Evolutionary conservation across 1,284 basidiomycete genomes (phyloP).

Genomic region (Trametes polyzona): DNA sequence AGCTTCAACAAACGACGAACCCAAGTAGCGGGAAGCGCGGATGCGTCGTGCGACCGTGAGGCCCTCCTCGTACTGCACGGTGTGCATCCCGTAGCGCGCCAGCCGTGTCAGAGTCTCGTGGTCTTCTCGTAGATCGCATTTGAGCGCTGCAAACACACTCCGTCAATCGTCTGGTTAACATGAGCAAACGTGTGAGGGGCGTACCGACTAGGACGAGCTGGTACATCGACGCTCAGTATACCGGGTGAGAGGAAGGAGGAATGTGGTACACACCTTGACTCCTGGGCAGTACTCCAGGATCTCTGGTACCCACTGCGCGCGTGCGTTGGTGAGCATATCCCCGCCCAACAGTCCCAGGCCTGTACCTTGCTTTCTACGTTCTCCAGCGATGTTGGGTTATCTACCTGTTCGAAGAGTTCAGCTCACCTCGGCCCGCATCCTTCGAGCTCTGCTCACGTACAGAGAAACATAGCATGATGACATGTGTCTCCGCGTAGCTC

Average conservation of each 20-base stretch:
- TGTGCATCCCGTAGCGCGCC: conserved; percentile 64
- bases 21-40: conserved; percentile 90
- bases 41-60: conserved; percentile 87
- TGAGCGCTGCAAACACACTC: conserved; percentile 66
- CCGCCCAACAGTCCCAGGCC: not conserved
- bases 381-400: conserved; percentile 89
- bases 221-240: not conserved
- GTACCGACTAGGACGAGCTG: conserved; percentile 85
- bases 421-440: not conserved
- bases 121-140: conserved; percentile 93
- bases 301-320: conserved; percentile 82
- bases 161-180: not conserved
- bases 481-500: conserved; percentile 94
- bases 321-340: not conserved
- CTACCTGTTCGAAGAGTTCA: conserved; percentile 64
- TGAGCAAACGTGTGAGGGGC: not conserved
- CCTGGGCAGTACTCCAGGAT: conserved; percentile 90
- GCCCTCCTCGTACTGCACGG: conserved; percentile 90
- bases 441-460: conserved; percentile 45
- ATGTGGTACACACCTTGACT: conserved; percentile 75
- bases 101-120: conserved; percentile 67
- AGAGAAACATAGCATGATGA: conserved; percentile 94
- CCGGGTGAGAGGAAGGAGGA: not conserved
- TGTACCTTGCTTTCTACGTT: conserved; percentile 90
- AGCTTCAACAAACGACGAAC: conserved; percentile 51